These are phyloP conservation scores for Artemisia argyi DNA, from an alignment of 129 eudicot species.

Conservation along the genomic window DNA sequence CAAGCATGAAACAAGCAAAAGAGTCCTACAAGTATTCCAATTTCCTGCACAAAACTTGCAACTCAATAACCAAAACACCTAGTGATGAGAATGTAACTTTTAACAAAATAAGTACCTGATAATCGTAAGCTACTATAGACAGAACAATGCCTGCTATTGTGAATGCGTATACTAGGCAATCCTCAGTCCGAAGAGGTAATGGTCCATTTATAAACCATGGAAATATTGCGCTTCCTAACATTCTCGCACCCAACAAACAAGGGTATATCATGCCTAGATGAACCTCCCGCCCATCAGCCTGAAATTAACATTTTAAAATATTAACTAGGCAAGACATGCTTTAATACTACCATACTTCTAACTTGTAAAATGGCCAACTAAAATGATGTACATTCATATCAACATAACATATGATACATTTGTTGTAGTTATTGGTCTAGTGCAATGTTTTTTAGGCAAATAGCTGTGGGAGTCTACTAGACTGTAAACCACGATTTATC, in stretches of 20 bases:
- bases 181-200: slow-evolving; percentile 71
- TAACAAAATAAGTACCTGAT: slow-evolving; percentile 57
- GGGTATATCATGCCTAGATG: slow-evolving; percentile 81
- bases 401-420: slow-evolving; percentile 2
- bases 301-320: slow-evolving; percentile 18
- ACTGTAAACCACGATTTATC: background rate
- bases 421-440: background rate
- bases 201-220: slow-evolving; percentile 79
- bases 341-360: background rate
- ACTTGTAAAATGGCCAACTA: background rate
- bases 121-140: slow-evolving; percentile 86
- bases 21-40: slow-evolving; percentile 71
- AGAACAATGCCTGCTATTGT: slow-evolving; percentile 54
- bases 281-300: slow-evolving; percentile 99
- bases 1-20: slow-evolving; percentile 86
- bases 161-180: slow-evolving; percentile 62
- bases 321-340: background rate
- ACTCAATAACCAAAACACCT: background rate
- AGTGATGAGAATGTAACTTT: background rate
- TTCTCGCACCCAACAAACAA: slow-evolving; percentile 80
- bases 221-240: slow-evolving; percentile 88
- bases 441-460: background rate
- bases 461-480: background rate
- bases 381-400: background rate
- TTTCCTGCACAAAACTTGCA: slow-evolving; percentile 55